Percentiles rank a stretch among this genome's conserved stretches.
Conservation (phyloP, 1,284 basidiomycete species). For the Tranzscheliella williamsii region DNA sequence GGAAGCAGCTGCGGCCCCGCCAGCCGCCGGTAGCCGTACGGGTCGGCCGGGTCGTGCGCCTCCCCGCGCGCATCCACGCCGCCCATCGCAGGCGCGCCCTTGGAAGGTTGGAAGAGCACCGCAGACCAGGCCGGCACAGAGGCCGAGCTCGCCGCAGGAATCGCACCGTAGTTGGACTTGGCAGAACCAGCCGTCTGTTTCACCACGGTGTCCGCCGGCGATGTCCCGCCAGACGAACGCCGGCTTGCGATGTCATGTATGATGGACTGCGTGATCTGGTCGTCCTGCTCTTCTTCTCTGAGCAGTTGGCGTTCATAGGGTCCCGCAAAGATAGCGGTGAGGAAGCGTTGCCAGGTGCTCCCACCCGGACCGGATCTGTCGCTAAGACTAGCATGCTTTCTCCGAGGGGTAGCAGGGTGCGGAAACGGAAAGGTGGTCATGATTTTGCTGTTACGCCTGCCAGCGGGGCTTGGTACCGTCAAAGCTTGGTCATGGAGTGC, state of each 20-base stretch:
- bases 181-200: neutral
- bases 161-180: conserved; percentile 6
- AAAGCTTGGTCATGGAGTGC: neutral
- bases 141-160: conserved; percentile 2
- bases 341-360: conserved; percentile 15
- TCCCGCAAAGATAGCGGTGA: conserved; percentile 26
- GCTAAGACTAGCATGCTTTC: conserved; percentile 1
- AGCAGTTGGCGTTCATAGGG: conserved; percentile 24
- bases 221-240: neutral
- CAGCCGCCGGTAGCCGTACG: conserved; percentile 37
- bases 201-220: neutral
- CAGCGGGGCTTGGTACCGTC: neutral
- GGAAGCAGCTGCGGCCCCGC: conserved; percentile 38
- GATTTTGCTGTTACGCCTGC: conserved; percentile 32
- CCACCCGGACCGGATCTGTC: neutral
- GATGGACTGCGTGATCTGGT: conserved; percentile 19
- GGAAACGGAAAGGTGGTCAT: conserved; percentile 45
- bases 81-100: neutral
- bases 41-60: conserved; percentile 10
- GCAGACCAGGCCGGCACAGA: neutral
- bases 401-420: conserved; percentile 13
- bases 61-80: neutral
- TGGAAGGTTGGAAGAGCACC: neutral
- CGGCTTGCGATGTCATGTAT: conserved; percentile 13
- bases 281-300: conserved; percentile 23